These are phyloP conservation scores for Phytophthora ohioensis DNA, from an alignment of 352 stramenopile species.

Conservation along the genomic window DNA sequence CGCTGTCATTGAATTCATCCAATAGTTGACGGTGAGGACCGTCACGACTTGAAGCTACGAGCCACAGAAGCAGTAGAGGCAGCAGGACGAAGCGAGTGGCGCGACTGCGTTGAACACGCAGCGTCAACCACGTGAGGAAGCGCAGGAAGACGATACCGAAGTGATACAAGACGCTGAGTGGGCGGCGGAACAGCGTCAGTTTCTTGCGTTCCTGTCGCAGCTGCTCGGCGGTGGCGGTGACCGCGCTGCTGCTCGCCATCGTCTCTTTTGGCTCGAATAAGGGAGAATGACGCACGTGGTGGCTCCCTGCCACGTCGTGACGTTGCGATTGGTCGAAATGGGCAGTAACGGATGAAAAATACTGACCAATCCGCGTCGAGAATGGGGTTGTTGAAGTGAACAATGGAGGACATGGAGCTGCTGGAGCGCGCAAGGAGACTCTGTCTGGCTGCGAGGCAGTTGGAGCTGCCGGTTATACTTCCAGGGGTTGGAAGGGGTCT, in stretches of 20 bases:
- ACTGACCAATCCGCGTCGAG: slow-evolving; percentile 11
- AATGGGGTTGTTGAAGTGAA: slow-evolving; percentile 14
- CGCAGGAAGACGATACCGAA: slow-evolving; percentile 80
- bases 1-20: slow-evolving; percentile 84
- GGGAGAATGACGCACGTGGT: slow-evolving; percentile 22
- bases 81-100: slow-evolving; percentile 83
- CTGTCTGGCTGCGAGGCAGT: slow-evolving; percentile 42
- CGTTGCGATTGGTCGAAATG: slow-evolving; percentile 34
- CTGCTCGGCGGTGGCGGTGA: slow-evolving; percentile 46
- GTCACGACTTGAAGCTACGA: slow-evolving; percentile 66
- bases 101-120: slow-evolving; percentile 73
- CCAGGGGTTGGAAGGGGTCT: background rate
- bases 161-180: slow-evolving; percentile 81
- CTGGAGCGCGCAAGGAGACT: slow-evolving; percentile 55
- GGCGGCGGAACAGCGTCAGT: slow-evolving; percentile 83
- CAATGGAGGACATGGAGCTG: slow-evolving; percentile 35
- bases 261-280: slow-evolving; percentile 24
- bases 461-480: slow-evolving; percentile 14
- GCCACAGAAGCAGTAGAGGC: slow-evolving; percentile 74
- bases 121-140: slow-evolving; percentile 77
- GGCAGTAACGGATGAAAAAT: background rate
- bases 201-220: slow-evolving; percentile 84
- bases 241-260: slow-evolving; percentile 21
- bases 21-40: slow-evolving; percentile 80
- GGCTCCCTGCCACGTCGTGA: slow-evolving; percentile 1